Evolutionary conservation across 2,329 filamentous ascomycete species (phyloP), one percentile per base, ranked within the genome.

Genomic region (Westerdykella aurantiaca): DNA sequence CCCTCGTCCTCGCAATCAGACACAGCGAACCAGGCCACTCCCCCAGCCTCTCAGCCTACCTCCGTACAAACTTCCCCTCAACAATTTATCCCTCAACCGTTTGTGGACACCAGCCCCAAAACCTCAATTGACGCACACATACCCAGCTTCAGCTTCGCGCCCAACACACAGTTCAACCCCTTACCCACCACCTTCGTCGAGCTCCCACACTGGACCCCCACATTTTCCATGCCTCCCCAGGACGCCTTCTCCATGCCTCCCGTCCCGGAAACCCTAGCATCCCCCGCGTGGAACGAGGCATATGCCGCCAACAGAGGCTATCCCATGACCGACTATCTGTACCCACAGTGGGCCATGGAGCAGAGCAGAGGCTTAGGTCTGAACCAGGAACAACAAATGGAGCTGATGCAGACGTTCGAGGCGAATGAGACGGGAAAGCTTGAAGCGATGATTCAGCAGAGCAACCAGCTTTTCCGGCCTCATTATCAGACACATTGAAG

Each of bases 361-460:
- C 50, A 55, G 13, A 37, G 39, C 6, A 49, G 64, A 39, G 57
- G 58, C 4, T 57, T 57, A 18, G 75, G 75, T 46, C 72, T 94
- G 25, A 90, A 82, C 46, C 84, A 89, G 50, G 80, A 88, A 58
- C 87, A 94, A 66, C 88, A 93, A 67, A 70, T 83, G 50, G 86
- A 95, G 70, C 72, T 95, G 31, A 88, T 94, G 85, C 81, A 83
- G 43, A 82, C 82, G 39, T 75, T 95, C 29, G 86, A 93, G 64
- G 85, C 61, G 35, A 66, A 67, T 39, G 67, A 68, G 17, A 63
- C 62, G 1, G 58, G 61, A 41, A 66, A 67, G 47, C 64, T 70
- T 14, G 64, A 70, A 45, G 56, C 58, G 35, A 69, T 69, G 66
- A 69, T 70, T 21, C 56, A 69, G 43, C 64, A 69, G 31, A 68